A percentile compares a stretch with the other conserved stretches of the same genome.
These are phyloP conservation scores for Thuja plicata DNA, from an alignment of 83 land plant species.

Conservation along the genomic window DNA sequence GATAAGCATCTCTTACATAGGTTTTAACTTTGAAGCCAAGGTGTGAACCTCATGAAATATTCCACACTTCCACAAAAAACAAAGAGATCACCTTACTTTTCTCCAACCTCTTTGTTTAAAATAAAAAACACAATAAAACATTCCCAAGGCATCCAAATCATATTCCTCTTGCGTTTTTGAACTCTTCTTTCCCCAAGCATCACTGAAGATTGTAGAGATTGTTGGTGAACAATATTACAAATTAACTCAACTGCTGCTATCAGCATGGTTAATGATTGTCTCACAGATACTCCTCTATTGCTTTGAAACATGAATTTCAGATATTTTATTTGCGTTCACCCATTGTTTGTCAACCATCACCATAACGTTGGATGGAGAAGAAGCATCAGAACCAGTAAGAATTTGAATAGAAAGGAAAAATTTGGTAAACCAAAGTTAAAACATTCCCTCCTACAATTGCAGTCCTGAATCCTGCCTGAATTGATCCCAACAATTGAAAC, in stretches of 20 bases:
- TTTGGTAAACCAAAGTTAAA: neutral
- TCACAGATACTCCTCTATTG: neutral
- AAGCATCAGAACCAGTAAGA: neutral
- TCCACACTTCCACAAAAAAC: no score
- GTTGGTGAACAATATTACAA: neutral
- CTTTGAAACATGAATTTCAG: neutral
- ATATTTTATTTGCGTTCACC: neutral
- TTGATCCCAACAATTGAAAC: neutral
- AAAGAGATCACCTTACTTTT: neutral
- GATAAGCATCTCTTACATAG: neutral
- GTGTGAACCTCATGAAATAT: neutral
- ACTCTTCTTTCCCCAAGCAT: neutral
- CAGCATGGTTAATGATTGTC: neutral
- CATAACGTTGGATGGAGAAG: neutral
- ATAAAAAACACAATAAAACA: no score
- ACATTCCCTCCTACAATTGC: neutral
- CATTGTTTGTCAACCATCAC: neutral
- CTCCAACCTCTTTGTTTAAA: neutral
- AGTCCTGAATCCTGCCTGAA: neutral
- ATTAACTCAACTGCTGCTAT: neutral
- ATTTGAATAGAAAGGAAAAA: neutral
- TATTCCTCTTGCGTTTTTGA: neutral
- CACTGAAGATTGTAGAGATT: neutral
- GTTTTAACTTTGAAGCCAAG: neutral
- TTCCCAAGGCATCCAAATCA: neutral